Conservation (phyloP, 1,284 basidiomycete genomes). For the Erythrobasidium hasegawianum region DNA sequence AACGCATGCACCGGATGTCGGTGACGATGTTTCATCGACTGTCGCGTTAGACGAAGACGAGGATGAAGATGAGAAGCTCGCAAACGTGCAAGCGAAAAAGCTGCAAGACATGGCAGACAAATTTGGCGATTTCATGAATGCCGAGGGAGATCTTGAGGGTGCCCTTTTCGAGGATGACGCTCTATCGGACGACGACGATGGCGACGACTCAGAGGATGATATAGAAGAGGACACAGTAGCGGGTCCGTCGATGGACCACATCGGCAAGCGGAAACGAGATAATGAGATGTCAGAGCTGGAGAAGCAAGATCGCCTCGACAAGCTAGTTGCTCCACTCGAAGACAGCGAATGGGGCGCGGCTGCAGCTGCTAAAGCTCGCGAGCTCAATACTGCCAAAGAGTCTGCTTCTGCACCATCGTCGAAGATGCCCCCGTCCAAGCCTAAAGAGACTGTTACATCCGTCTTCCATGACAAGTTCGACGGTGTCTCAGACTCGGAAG, state of each 20-base stretch:
- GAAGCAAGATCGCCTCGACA: conserved; percentile 46
- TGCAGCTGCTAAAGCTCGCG: conserved; percentile 45
- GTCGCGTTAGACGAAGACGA: conserved; percentile 11
- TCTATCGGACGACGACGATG: conserved; percentile 38
- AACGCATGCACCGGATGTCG: conserved; percentile 43
- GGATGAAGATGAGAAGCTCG: conserved; percentile 38
- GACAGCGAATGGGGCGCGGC: conserved; percentile 52
- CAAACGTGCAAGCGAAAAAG: conserved; percentile 60
- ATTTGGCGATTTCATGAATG: conserved; percentile 80
- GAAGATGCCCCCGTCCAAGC: background rate
- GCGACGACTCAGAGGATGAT: conserved; percentile 48
- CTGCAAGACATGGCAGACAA: conserved; percentile 73
- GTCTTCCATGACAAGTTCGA: conserved; percentile 41
- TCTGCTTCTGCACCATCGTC: background rate
- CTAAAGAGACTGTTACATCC: background rate
- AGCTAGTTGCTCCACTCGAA: conserved; percentile 50
- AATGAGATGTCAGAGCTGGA: conserved; percentile 44
- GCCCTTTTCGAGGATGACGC: conserved; percentile 68
- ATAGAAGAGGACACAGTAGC: conserved; percentile 54
- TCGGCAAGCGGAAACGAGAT: conserved; percentile 12
- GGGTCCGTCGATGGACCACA: conserved; percentile 11
- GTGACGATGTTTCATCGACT: conserved; percentile 50
- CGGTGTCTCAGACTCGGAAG: conserved; percentile 37
- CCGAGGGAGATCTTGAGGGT: conserved; percentile 77
- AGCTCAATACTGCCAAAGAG: conserved; percentile 48